Conservation (phyloP, 2,329 filamentous ascomycete genomes). For the Paracamarosporium sp. region DNA sequence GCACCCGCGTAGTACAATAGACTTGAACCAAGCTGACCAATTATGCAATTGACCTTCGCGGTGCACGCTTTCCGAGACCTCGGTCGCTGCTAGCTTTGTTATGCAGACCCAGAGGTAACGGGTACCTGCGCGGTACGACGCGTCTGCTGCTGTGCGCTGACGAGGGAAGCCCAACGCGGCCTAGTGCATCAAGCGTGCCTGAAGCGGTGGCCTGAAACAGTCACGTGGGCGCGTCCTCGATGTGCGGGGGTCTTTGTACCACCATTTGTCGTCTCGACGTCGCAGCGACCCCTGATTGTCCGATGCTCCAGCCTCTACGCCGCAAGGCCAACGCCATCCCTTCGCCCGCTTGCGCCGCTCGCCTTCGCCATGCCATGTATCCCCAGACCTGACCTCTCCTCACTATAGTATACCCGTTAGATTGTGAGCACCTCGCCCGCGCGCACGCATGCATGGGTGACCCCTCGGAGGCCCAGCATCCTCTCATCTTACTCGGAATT, state of each 20-base stretch:
- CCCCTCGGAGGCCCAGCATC: conserved; percentile 11
- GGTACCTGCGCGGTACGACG: conserved; percentile 5
- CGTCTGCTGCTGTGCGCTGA: background rate
- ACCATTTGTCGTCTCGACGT: background rate
- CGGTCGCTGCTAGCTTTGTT: background rate
- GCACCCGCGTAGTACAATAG: conserved; percentile 3
- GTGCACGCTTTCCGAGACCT: background rate
- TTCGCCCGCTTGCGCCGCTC: background rate
- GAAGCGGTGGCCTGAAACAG: conserved; percentile 3
- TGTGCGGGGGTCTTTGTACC: background rate
- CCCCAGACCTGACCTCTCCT: too few species aligned
- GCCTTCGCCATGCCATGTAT: too few species aligned
- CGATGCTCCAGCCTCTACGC: background rate
- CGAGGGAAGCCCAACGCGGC: background rate
- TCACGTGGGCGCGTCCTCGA: background rate
- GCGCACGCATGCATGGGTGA: background rate
- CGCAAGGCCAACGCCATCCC: background rate
- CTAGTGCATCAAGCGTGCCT: background rate
- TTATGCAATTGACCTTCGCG: background rate
- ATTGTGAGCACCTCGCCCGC: too few species aligned
- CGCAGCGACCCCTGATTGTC: conserved; percentile 5
- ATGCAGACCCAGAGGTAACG: background rate
- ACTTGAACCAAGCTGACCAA: background rate
- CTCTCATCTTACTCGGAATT: conserved; percentile 20
- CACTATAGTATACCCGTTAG: too few species aligned